Base-by-base conservation (phyloP, 2,329 filamentous ascomycete genomes). In the Penicillium sp. region DNA sequence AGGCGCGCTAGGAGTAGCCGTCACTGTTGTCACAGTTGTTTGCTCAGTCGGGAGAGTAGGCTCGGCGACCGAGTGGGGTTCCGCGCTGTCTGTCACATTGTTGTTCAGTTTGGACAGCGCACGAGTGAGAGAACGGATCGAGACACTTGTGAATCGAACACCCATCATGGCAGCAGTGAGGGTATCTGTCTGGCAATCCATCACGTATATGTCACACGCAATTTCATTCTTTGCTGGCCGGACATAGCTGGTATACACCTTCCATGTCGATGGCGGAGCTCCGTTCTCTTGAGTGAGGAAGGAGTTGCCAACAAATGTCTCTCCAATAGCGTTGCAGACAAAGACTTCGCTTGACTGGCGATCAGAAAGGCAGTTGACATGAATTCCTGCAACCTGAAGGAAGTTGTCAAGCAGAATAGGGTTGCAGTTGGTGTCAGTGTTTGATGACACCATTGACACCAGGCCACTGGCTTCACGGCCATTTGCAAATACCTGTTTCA, bases 321-420 rank as follows among this genome's bases (percentile, higher is more conserved):
- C 52, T 21, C 68, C 65, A 31, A 67, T 57, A 1, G 58, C 61
- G 16, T 45, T 70, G 8, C 68, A 66, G 14, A 73, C 59, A 36
- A 54, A 72, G 48, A 71, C 67, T 5, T 69, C 64, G 1, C 59
- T 34, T 27, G 53, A 13, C 4, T 49, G 11, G 1, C 38, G 43
- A 13, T 68, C 62, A 2, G 60, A 60, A 52, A 73, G 63, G 18
- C 60, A 65, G 46, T 73, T 72, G 16, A 44, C 34, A 2, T 45
- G 49, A 13, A 52, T 45, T 9, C 49, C 49, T 18, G 49, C 43
- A 1, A 52, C 49, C 18, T 52, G 49, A 3, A 52, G 34, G 24
- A 52, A 13, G 4, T 59, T 54, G 43, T 73, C 71, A 0, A 60
- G 40, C 10, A 62, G 21, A 7, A 60, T 38, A 2, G 62, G 54